These are phyloP conservation scores for Trichoderma semiorbis DNA, from an alignment of 2,329 filamentous ascomycete genomes.

Conservation along the genomic window DNA sequence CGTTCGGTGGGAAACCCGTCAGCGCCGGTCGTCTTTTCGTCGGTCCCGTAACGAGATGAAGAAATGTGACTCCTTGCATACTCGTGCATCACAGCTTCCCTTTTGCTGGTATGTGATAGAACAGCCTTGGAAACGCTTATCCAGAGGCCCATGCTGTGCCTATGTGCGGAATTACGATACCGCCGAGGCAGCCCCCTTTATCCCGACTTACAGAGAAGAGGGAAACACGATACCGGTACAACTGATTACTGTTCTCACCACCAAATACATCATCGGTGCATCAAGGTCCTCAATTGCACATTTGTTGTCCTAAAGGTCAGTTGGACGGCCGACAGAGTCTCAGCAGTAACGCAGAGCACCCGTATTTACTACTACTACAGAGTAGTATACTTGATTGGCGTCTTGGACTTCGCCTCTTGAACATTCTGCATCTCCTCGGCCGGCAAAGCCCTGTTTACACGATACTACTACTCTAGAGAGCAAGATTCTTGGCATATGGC, in stretches of 20 bases:
- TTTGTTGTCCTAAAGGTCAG: background rate
- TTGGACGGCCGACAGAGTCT: background rate
- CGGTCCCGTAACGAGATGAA: background rate
- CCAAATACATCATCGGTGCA: background rate
- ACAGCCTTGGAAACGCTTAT: background rate
- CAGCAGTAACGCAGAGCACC: background rate
- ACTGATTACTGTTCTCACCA: background rate
- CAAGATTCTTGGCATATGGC: background rate
- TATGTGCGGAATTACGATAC: background rate
- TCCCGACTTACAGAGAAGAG: background rate
- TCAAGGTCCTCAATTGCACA: background rate
- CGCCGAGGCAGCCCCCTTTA: background rate
- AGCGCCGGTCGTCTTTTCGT: background rate
- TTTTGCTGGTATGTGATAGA: background rate
- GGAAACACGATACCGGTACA: background rate
- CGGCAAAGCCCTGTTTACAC: background rate
- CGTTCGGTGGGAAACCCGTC: background rate
- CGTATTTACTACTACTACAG: background rate
- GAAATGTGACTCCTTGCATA: background rate
- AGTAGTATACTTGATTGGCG: background rate
- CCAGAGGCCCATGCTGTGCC: background rate
- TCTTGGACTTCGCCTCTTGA: background rate
- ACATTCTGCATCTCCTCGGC: background rate
- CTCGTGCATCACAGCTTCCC: background rate
- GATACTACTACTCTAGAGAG: background rate